Percentiles rank a stretch among this genome's conserved stretches.
These are phyloP conservation scores for Candida koratica DNA, from an alignment of 805 yeast genomes.

Conservation along the genomic window DNA sequence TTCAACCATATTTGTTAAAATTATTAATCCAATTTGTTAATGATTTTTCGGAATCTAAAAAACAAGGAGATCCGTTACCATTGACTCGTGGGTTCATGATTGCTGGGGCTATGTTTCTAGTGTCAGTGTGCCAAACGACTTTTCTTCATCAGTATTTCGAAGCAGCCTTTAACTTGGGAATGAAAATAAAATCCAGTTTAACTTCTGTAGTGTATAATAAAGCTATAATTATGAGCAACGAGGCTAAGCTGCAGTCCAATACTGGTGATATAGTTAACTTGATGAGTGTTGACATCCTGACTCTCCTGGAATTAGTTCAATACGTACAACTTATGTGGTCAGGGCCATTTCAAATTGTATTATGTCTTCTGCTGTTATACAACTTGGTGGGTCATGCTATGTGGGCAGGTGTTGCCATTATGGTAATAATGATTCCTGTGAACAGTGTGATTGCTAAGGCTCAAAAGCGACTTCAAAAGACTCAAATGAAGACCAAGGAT, in stretches of 20 bases:
- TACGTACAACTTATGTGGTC: slow-evolving; percentile 83
- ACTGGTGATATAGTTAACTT: slow-evolving; percentile 93
- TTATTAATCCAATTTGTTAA: slow-evolving; percentile 29
- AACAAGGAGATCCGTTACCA: slow-evolving; percentile 48
- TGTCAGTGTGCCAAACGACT: slow-evolving; percentile 74
- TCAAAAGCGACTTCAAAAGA: slow-evolving; percentile 71
- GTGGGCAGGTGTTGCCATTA: slow-evolving; percentile 91
- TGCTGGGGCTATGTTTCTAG: slow-evolving; percentile 68
- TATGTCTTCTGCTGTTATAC: slow-evolving; percentile 73
- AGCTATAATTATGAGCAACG: slow-evolving; percentile 64
- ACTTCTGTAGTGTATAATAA: slow-evolving; percentile 67
- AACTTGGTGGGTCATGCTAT: slow-evolving; percentile 78
- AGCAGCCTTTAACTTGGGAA: slow-evolving; percentile 69
- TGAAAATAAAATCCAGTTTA: slow-evolving; percentile 67
- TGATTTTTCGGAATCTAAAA: slow-evolving; percentile 35
- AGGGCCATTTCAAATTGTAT: slow-evolving; percentile 81
- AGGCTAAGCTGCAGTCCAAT: slow-evolving; percentile 63
- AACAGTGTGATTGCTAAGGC: slow-evolving; percentile 65
- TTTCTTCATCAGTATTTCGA: slow-evolving; percentile 76
- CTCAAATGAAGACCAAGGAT: slow-evolving; percentile 88
- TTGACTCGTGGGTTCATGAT: slow-evolving; percentile 72
- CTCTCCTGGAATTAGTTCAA: slow-evolving; percentile 79
- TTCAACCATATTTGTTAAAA: slow-evolving; percentile 31
- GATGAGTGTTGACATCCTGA: slow-evolving; percentile 91
- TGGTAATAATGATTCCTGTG: slow-evolving; percentile 74